Base-by-base conservation (phyloP, 768 basidiomycete genomes). In the Dentipellis fragilis region DNA sequence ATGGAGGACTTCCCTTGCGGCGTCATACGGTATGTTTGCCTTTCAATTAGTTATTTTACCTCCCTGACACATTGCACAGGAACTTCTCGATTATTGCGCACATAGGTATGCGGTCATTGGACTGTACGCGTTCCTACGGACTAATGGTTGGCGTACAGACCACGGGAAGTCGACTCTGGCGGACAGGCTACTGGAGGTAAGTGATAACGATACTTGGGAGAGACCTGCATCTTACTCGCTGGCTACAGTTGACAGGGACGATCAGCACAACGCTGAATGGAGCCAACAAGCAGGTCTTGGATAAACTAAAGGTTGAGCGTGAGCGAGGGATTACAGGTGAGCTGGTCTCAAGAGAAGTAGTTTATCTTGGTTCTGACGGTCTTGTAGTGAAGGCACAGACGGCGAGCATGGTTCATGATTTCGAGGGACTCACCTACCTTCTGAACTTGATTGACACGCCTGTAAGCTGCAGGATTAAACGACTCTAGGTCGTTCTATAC, bases 31-130 rank as follows among this genome's bases (percentile, higher is more conserved):
- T 88, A 55, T 40, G 66, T 52, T 47, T 46, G 37, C 45, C 52
- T 55, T n/a, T 34, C 7, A 51, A 46, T 49, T 16, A 21, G 22
- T 51, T 12, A 14, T 49, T 16, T 47, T 21, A 21, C 22, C 17
- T 29, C 29, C 3, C 29, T 29, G 29, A 29, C 29, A 29, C n/a
- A 9, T 10, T 16, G 12, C 49, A 10, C 54, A 89, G 87, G 53
- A 97, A 97, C 68, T 93, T 97, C 68, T 94, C 93, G 10, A 93
- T 97, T 62, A 95, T 97, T 66, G 93, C 93, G 1, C 94, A 97
- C 68, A 96, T 96, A 62, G 93, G 92, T 84, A 64, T 54, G 67
- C 58, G 6, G 29, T 29, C 12, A n/a, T 45, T 29, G 34, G 54
- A 40, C 23, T 56, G 14, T 34, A 6, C 23, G 34, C 47, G 40